Evolutionary conservation across 2,329 filamentous ascomycete genomes (phyloP).

Genomic region (Plenodomus biglobosus): DNA sequence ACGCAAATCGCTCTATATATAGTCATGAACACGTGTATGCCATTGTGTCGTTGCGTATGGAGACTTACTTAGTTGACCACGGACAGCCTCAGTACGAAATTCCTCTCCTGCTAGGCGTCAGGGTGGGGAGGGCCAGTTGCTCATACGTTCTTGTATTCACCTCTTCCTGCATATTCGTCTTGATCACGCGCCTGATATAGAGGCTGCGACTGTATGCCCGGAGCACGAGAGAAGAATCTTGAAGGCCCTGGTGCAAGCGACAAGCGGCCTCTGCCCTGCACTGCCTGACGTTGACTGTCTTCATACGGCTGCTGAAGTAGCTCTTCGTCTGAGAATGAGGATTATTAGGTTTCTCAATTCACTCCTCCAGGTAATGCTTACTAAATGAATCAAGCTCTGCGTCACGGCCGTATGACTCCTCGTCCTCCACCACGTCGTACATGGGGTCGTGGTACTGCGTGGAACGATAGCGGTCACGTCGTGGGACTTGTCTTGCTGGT

Average conservation of each 20-base stretch:
- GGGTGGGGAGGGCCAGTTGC: neutral
- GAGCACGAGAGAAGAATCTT: conserved; percentile 5
- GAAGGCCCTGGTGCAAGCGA: conserved; percentile 36
- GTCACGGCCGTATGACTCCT: conserved; percentile 15
- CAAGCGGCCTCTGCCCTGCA: conserved; percentile 40
- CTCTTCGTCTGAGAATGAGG: conserved; percentile 35
- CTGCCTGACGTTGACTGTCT: conserved; percentile 40
- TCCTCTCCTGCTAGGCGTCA: neutral
- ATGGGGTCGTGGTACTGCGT: conserved; percentile 14
- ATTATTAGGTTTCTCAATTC: neutral
- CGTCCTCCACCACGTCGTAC: conserved; percentile 31
- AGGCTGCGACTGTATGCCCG: conserved; percentile 7
- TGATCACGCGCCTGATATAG: conserved; percentile 1
- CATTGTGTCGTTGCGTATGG: too few relatives aligned
- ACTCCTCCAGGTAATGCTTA: conserved; percentile 26
- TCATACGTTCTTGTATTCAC: neutral
- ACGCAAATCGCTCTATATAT: conserved; percentile 23
- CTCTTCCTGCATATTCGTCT: neutral
- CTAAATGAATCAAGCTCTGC: conserved; percentile 53
- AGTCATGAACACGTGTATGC: conserved; percentile 1
- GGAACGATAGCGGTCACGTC: conserved; percentile 30
- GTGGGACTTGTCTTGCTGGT: conserved; percentile 6
- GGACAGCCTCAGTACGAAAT: conserved; percentile 1
- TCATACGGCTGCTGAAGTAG: conserved; percentile 37
- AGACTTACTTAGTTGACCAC: conserved; percentile 10